A percentile compares a stretch with the other conserved stretches of the same genome.
phyloP scores from a whole-genome alignment of 2,329 filamentous ascomycete genomes.

The Alternaria angustiovoidea region DNA sequence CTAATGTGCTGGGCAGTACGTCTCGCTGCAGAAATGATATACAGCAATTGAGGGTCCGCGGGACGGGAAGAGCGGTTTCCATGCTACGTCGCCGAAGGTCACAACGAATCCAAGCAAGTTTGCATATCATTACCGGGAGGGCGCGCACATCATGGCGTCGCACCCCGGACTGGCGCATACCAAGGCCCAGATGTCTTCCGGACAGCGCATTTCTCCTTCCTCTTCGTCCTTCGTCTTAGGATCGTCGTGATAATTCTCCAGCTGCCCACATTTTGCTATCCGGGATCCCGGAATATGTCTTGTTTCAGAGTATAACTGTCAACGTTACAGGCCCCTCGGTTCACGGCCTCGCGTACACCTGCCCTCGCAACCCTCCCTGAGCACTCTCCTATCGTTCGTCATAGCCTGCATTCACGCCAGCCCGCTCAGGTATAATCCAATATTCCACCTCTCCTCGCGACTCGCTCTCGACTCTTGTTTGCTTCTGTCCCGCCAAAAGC shows the following conservation, averaged over 20 bases:
- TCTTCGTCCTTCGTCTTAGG: background rate
- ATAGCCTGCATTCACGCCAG: conserved; percentile 23
- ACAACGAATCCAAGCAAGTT: conserved; percentile 19
- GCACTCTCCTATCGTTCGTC: conserved; percentile 24
- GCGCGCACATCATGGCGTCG: conserved; percentile 21
- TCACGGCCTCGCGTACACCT: conserved; percentile 20
- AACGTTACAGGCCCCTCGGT: conserved; percentile 14
- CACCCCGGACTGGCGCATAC: conserved; percentile 15
- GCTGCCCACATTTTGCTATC: background rate
- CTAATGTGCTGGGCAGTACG: conserved; percentile 5
- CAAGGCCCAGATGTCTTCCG: conserved; percentile 8
- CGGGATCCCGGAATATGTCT: conserved; percentile 1
- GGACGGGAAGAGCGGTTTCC: conserved; percentile 10
- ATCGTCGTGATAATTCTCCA: background rate
- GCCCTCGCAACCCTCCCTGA: conserved; percentile 14
- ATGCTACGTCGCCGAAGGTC: conserved; percentile 26
- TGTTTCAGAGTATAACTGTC: conserved; percentile 12
- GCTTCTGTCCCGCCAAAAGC: conserved; percentile 7
- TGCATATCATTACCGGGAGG: conserved; percentile 25
- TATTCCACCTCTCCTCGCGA: conserved; percentile 20
- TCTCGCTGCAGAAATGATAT: conserved; percentile 17
- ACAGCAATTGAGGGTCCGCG: conserved; percentile 12
- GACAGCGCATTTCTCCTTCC: background rate
- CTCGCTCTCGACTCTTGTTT: conserved; percentile 4
- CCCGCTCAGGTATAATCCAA: conserved; percentile 23